Conservation (phyloP, 2,329 filamentous ascomycete genomes). For the Aspergillus spinulosporus region DNA sequence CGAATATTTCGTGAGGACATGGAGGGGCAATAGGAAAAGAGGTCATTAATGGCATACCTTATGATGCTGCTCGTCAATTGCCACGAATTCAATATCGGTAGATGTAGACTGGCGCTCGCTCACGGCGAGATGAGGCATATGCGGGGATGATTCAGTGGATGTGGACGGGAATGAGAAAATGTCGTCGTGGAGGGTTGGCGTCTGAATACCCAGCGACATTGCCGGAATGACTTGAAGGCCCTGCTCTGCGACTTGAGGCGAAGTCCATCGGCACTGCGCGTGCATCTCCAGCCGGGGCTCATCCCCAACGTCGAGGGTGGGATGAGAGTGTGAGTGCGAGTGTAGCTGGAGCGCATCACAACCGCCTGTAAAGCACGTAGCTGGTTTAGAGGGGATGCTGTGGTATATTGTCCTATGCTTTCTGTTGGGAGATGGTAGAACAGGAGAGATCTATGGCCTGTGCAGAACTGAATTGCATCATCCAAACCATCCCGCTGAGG, state of each 20-base stretch:
- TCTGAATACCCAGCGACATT: background rate
- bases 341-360: background rate
- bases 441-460: too few relatives aligned
- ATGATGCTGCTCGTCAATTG: background rate
- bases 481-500: too few relatives aligned
- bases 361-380: background rate
- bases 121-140: background rate
- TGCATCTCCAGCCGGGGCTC: background rate
- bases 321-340: too few relatives aligned
- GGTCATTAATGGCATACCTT: background rate
- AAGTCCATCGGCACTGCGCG: background rate
- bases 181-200: background rate
- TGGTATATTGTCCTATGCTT: background rate
- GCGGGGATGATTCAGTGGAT: background rate
- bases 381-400: background rate
- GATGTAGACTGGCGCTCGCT: background rate
- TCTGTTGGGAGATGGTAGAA: too few relatives aligned
- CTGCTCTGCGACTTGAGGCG: background rate
- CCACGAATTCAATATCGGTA: background rate
- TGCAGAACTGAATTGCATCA: too few relatives aligned
- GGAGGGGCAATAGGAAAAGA: too few relatives aligned
- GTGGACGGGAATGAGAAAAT: background rate
- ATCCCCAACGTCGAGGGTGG: background rate
- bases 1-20: background rate
- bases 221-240: background rate